Conservation (phyloP, 805 yeast species). For the Cyberlindnera mrakii region DNA sequence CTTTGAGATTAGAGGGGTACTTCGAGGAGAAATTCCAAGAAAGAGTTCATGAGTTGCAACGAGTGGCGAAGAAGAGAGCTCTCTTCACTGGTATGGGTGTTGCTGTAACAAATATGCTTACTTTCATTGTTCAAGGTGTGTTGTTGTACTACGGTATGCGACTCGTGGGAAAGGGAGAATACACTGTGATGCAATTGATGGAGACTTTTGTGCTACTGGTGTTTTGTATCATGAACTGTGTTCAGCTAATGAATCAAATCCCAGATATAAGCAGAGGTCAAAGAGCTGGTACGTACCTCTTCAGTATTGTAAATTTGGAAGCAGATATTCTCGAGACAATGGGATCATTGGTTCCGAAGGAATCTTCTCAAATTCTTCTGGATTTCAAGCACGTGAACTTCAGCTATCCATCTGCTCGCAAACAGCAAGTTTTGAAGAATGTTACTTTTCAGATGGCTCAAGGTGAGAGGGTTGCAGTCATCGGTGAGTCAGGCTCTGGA, state of each 20-base stretch:
- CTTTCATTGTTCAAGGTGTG: constrained; percentile 60
- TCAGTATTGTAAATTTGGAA: constrained; percentile 31
- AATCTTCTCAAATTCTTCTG: constrained; percentile 22
- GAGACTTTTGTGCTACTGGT: constrained; percentile 66
- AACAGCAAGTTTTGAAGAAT: constrained; percentile 31
- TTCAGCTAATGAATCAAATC: constrained; percentile 52
- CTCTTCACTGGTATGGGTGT: constrained; percentile 61
- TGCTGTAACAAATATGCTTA: constrained; percentile 48
- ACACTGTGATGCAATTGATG: constrained; percentile 52
- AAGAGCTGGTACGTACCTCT: constrained; percentile 55
- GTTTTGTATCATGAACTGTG: constrained; percentile 65
- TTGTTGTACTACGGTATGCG: constrained; percentile 75
- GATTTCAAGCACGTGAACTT: constrained; percentile 43
- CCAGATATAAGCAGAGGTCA: constrained; percentile 81
- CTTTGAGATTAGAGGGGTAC: constrained; percentile 43
- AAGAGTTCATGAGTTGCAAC: constrained; percentile 27
- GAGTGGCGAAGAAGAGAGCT: constrained; percentile 46
- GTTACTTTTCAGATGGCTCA: constrained; percentile 36
- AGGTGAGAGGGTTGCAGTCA: constrained; percentile 56
- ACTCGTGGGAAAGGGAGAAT: constrained; percentile 55
- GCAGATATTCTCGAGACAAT: constrained; percentile 31
- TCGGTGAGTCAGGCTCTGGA: constrained; percentile 90
- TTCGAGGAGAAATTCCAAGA: constrained; percentile 36
- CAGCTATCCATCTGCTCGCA: constrained; percentile 35
- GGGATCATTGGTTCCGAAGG: constrained; percentile 30